Percentiles rank a stretch among this genome's conserved stretches.
Evolutionary conservation across 495 filamentous ascomycete species (phyloP).

Genomic region (Massariosphaeria phaeospora): DNA sequence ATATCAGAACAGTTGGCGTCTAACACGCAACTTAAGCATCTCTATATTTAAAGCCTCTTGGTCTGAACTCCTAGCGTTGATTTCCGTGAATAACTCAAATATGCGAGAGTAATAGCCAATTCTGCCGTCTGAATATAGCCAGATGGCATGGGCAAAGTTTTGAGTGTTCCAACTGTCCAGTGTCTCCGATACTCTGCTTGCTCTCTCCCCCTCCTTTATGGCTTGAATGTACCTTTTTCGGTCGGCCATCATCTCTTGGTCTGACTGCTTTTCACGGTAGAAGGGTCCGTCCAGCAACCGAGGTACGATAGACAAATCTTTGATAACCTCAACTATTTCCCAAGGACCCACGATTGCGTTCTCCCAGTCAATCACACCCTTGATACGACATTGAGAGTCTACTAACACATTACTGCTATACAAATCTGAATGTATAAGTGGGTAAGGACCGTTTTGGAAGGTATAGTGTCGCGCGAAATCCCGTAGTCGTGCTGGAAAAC

Average conservation of each 20-base stretch:
- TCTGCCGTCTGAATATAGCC: neutral
- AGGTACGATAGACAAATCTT: neutral
- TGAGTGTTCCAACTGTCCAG: neutral
- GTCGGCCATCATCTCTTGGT: neutral
- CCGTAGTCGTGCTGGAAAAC: constrained; percentile 2
- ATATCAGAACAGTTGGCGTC: too few relatives aligned
- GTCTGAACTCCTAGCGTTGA: too few relatives aligned
- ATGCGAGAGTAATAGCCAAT: neutral
- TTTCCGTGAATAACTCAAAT: neutral
- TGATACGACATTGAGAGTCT: neutral
- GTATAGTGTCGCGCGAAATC: neutral
- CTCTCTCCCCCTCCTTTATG: neutral
- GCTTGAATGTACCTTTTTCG: neutral
- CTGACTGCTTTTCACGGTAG: neutral
- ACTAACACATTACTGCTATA: neutral
- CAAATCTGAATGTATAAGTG: neutral
- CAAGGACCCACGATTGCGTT: neutral
- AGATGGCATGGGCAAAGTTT: neutral
- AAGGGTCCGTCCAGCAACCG: neutral
- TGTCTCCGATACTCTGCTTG: neutral
- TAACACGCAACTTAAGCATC: too few relatives aligned
- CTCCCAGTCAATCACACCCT: neutral
- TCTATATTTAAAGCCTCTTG: too few relatives aligned
- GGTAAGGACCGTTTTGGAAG: constrained; percentile 9
- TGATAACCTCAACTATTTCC: neutral